Base-by-base conservation (phyloP, 352 stramenopile species). In the Saprolegnia parasitica region DNA sequence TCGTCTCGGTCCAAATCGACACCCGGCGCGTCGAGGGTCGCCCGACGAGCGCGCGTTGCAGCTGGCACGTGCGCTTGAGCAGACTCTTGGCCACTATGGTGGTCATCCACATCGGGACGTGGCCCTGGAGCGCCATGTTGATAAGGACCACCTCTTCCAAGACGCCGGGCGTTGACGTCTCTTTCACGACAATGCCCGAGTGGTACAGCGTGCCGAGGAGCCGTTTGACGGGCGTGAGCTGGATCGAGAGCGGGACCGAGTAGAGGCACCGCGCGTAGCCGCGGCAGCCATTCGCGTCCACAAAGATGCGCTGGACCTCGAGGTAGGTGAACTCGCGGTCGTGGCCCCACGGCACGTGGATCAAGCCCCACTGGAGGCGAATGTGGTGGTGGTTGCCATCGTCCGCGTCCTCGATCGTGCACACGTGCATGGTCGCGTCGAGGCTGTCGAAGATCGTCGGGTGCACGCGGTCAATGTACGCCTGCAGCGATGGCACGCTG, bases 241-340 rank as follows among this genome's bases (percentile, higher is more conserved):
- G 9, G 18, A 70, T 26, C 21, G 55, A 70, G 21, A 70, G 47
- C 49, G 63, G 46, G 16, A 70, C 55, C 32, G 63, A 70, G 29
- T 63, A 39, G 18, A 70, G 37, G 47, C 63, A 70, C n/a, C 63
- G 49, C 13, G 55, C 39, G 42, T 70, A 70, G 1, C 63, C 63
- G 9, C 50, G 63, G 11, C 13, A 37, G 20, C 63, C 63, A 26
- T 20, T 39, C 20, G 4, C 11, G n/a, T 23, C 26, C 5, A 70
- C 37, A 24, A 70, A 47, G n/a, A 52, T 23, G 42, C 50, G 21
- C 50, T 70, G 63, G 21, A 70, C 62, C 46, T 70, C 63, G 32
- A 70, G 20, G 47, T 70, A 70, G 63, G n/a, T 42, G 29, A 70
- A 70, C 21, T 70, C 63, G n/a, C 63, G 63, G 21, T 70, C 63